Percentiles rank a stretch among this genome's conserved stretches.
These are phyloP conservation scores for Mycosarcoma maydis DNA, from an alignment of 1,284 basidiomycete genomes.

Conservation along the genomic window DNA sequence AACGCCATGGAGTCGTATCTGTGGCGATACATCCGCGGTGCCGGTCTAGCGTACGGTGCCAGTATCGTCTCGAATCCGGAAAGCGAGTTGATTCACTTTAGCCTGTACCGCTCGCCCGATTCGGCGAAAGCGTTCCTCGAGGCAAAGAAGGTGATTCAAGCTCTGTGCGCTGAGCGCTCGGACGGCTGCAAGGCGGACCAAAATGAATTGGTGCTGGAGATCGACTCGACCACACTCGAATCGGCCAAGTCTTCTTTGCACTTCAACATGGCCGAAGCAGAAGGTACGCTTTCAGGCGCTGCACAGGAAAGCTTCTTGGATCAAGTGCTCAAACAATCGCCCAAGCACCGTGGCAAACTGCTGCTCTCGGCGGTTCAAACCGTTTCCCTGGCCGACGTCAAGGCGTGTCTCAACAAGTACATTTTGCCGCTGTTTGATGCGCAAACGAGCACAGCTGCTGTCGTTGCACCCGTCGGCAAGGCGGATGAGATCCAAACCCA, in stretches of 20 bases:
- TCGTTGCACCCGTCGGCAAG: slow-evolving; percentile 84
- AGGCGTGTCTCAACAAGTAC: slow-evolving; percentile 77
- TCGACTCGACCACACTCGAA: slow-evolving; percentile 86
- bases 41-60: slow-evolving; percentile 82
- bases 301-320: slow-evolving; percentile 70
- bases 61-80: slow-evolving; percentile 82
- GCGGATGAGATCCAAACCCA: slow-evolving; percentile 77
- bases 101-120: slow-evolving; percentile 82
- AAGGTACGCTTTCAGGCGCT: slow-evolving; percentile 84
- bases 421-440: slow-evolving; percentile 88
- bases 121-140: slow-evolving; percentile 84
- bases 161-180: slow-evolving; percentile 64
- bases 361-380: slow-evolving; percentile 68
- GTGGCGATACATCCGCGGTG: slow-evolving; percentile 72
- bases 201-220: slow-evolving; percentile 63
- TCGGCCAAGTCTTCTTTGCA: slow-evolving; percentile 92
- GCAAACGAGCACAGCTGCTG: slow-evolving; percentile 79
- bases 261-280: slow-evolving; percentile 80
- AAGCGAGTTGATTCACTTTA: slow-evolving; percentile 81
- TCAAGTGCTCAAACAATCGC: slow-evolving; percentile 47
- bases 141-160: slow-evolving; percentile 71
- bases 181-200: no score
- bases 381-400: slow-evolving; percentile 81
- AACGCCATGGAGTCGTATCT: slow-evolving; percentile 95
- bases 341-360: slow-evolving; percentile 55